Evolutionary conservation across 768 basidiomycete genomes (phyloP).

Genomic region (Panaeolus cyanescens): DNA sequence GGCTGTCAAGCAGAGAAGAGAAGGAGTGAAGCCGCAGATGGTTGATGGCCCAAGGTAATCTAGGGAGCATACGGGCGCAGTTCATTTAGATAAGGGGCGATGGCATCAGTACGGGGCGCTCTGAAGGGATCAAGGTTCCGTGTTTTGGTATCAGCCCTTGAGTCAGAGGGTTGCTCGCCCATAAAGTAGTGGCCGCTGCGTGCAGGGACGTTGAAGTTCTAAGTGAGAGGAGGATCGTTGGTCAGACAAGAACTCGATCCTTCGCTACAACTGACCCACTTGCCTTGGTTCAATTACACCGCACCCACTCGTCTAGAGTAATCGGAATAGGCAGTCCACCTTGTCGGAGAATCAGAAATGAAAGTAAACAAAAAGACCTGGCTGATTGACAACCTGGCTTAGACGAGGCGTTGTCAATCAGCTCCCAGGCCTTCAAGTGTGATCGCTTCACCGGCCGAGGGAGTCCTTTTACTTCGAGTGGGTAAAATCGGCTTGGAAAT

Average conservation of each 20-base stretch:
- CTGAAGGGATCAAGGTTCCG: neutral
- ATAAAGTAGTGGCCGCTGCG: neutral
- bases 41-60: neutral
- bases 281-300: neutral
- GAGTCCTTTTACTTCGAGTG: conserved; percentile 1
- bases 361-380: neutral
- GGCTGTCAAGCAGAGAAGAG: neutral
- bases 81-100: neutral
- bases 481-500: neutral
- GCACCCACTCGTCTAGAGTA: neutral
- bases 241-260: neutral
- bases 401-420: neutral
- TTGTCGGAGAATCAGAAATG: neutral
- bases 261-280: neutral
- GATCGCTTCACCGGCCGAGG: conserved; percentile 1
- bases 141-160: neutral
- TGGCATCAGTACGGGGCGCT: neutral
- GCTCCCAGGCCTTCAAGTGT: neutral
- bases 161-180: neutral
- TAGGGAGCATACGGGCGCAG: neutral
- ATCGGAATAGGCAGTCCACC: neutral
- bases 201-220: neutral
- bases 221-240: neutral
- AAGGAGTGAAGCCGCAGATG: neutral
- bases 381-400: neutral